Evolutionary conservation across 192 early-diverging fungal species (phyloP).

Genomic region (Kickxella alabastrina): DNA sequence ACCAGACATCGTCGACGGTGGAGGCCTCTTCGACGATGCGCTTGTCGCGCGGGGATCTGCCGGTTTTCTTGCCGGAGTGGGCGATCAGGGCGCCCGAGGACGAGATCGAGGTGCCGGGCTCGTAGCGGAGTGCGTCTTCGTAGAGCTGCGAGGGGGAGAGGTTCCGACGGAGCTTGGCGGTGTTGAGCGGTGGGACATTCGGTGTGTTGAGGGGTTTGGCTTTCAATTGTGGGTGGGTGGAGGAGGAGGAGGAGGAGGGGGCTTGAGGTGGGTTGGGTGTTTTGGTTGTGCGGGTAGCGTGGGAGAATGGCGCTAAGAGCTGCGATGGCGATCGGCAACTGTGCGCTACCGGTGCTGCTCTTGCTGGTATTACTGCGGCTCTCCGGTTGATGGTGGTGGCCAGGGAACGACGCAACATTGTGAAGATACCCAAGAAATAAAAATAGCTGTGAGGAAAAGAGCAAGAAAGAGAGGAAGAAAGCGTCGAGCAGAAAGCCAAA

Average conservation of each 20-base stretch:
- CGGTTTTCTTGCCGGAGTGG: slow-evolving; percentile 87
- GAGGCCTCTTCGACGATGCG: slow-evolving; percentile 89
- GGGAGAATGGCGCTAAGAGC: not conserved
- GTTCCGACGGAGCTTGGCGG: slow-evolving; percentile 55
- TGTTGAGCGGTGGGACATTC: not conserved
- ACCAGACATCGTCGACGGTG: slow-evolving; percentile 88
- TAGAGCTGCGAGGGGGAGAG: slow-evolving; percentile 76
- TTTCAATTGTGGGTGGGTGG: not conserved
- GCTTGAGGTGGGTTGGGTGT: too few species aligned
- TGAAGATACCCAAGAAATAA: not conserved
- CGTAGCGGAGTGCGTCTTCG: slow-evolving; percentile 81
- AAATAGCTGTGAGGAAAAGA: not conserved
- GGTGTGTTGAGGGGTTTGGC: not conserved
- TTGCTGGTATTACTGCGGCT: not conserved
- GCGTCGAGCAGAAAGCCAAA: not conserved
- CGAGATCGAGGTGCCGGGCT: slow-evolving; percentile 83
- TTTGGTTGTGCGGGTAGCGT: slow-evolving; percentile 3
- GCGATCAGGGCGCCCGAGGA: slow-evolving; percentile 88
- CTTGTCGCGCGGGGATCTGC: slow-evolving; percentile 93
- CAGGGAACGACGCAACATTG: not conserved
- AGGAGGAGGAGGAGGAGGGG: too few species aligned
- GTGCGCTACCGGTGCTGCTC: not conserved
- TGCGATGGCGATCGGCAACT: not conserved
- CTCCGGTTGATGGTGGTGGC: too few species aligned
- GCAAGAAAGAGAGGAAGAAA: not conserved